Evolutionary conservation across 306 rosid genomes (phyloP), one percentile per base, ranked within the genome.

Genomic region (Lathyrus oleraceus): DNA sequence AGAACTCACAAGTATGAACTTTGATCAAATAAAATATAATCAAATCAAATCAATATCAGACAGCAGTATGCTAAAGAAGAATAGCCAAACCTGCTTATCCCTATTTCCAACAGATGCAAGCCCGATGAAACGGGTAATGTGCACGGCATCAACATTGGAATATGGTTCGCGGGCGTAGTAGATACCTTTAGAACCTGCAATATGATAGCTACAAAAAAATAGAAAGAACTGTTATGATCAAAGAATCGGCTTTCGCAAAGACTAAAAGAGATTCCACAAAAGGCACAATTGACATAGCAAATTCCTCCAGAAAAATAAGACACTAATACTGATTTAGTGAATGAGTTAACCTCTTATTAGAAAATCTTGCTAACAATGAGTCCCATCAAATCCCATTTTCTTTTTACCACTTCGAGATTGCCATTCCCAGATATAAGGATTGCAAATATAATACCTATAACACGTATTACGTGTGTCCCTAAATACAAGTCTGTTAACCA

Each of bases 81-180:
- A 74, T 19, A 32, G 61, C 54, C 56, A 49, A 71, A 91, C 99
- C 99, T 94, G 96, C 77, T 94, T 94, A 39, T 91, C 96, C 81
- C 67, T 94, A 83, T 94, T 94, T 78, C 96, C 99, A 71, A 94
- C 97, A 11, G 89, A 38, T 9, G 97, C 97, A 77, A 94, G 96
- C 74, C 99, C 99, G 49, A 94, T 80, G 86, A 94, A 94, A 66
- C 96, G 99, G 39, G 97, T 94, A 76, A 85, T 82, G n/a, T 91
- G 96, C 78, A 89, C 89, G 43, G 89, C 99, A 71, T 94, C 92
- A 27, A 80, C 77, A 54, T 94, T 94, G 73, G 88, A 80, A 86
- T 91, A 94, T 25, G 95, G 99, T 81, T 94, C 99, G 40, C 97
- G 97, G 27, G 89, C 78, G 80, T 86, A 94, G 84, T 84, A 91